Evolutionary conservation across 495 filamentous ascomycete genomes (phyloP).

Genomic region (Penicillium soppii): DNA sequence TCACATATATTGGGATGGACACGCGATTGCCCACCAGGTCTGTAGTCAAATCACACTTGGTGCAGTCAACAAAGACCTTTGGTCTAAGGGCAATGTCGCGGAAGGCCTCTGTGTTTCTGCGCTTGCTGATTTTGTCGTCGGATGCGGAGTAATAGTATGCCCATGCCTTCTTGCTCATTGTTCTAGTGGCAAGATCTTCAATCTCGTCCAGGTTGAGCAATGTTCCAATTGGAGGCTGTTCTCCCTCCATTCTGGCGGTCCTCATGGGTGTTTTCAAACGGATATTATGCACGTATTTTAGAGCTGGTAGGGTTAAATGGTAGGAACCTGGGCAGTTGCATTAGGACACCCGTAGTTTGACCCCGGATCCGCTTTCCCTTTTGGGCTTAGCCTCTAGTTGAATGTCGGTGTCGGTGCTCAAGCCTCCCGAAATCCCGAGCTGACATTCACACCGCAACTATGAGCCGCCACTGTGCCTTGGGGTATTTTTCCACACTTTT

Average conservation of each 20-base stretch:
- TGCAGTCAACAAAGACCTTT: conserved; percentile 81
- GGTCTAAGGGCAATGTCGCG: conserved; percentile 78
- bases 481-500: too few relatives aligned
- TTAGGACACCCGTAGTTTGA: background rate
- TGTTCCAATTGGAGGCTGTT: conserved; percentile 54
- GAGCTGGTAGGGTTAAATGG: too few relatives aligned
- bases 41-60: conserved; percentile 63
- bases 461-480: too few relatives aligned
- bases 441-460: too few relatives aligned
- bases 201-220: conserved; percentile 70
- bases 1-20: conserved; percentile 75
- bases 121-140: conserved; percentile 78
- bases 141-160: conserved; percentile 89
- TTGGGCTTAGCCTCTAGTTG: background rate
- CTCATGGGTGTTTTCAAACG: too few relatives aligned
- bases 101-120: conserved; percentile 75
- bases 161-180: conserved; percentile 76
- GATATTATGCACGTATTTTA: too few relatives aligned
- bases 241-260: background rate
- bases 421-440: too few relatives aligned
- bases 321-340: background rate
- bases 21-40: conserved; percentile 66
- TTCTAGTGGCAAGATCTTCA: conserved; percentile 1
- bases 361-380: background rate
- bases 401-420: too few relatives aligned